Evolutionary conservation across 2,329 filamentous ascomycete species (phyloP).

Genomic region (Clonostachys rosea): DNA sequence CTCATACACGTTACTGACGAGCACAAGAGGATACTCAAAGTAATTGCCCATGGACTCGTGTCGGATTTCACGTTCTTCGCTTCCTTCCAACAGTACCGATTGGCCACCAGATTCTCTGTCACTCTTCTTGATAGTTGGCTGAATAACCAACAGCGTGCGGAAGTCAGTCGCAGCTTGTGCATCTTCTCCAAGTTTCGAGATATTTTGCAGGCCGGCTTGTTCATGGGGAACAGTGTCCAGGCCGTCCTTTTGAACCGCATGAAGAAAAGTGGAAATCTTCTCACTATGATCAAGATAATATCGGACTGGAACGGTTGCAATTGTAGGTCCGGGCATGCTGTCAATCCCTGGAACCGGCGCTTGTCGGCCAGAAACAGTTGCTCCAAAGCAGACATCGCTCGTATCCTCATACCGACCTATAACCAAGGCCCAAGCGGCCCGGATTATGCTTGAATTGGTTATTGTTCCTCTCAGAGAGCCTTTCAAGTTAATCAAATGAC

Average conservation of each 20-base stretch:
- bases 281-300: constrained; percentile 3
- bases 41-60: constrained; percentile 6
- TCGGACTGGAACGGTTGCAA: constrained; percentile 10
- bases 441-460: constrained; percentile 11
- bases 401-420: constrained; percentile 8
- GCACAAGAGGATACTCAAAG: constrained; percentile 2
- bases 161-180: constrained; percentile 7
- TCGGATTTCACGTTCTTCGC: no score
- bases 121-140: not conserved
- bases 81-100: no score
- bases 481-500: not conserved
- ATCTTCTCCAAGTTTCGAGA: constrained; percentile 3
- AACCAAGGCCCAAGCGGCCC: constrained; percentile 19
- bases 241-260: constrained; percentile 7
- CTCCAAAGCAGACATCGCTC: constrained; percentile 14
- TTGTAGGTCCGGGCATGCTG: constrained; percentile 10
- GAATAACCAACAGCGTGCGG: constrained; percentile 1
- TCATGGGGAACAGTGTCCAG: constrained; percentile 7
- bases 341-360: constrained; percentile 11
- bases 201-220: constrained; percentile 11
- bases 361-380: constrained; percentile 13
- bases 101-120: no score
- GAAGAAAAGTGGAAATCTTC: constrained; percentile 7
- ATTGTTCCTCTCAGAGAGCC: not conserved
- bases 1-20: constrained; percentile 2